phyloP scores from a whole-genome alignment of 352 stramenopile genomes.

The Phytopythium mirpurense region DNA sequence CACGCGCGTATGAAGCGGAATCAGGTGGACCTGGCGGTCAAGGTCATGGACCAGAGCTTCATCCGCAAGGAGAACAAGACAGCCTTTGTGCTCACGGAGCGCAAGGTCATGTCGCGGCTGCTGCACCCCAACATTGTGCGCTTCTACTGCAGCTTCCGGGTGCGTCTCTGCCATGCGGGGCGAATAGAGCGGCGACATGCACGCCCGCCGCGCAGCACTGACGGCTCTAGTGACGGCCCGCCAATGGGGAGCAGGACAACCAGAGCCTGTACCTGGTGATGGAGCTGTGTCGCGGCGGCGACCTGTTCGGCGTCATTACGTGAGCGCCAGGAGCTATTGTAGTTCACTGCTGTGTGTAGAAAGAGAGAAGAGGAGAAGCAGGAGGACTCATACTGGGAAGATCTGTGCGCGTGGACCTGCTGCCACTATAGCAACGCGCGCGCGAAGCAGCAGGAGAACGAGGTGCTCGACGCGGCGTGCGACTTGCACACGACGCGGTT shows the following conservation, averaged over 20 bases:
- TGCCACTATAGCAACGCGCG: constrained; percentile 27
- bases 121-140: constrained; percentile 85
- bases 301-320: constrained; percentile 79
- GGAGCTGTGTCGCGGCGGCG: constrained; percentile 78
- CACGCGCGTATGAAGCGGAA: constrained; percentile 83
- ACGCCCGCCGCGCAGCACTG: too few species aligned
- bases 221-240: background rate
- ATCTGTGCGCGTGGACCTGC: background rate
- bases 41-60: constrained; percentile 90
- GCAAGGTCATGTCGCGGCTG: constrained; percentile 86
- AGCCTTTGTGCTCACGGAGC: constrained; percentile 88
- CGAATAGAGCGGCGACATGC: constrained; percentile 3
- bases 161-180: constrained; percentile 14
- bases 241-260: constrained; percentile 41
- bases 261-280: constrained; percentile 88
- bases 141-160: constrained; percentile 87
- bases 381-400: background rate
- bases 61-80: constrained; percentile 91
- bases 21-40: constrained; percentile 80
- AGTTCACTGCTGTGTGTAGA: background rate
- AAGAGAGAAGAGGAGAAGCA: background rate
- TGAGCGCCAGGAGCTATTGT: constrained; percentile 15
- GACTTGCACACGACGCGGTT: constrained; percentile 83
- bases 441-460: constrained; percentile 48
- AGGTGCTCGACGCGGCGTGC: constrained; percentile 57